These are phyloP conservation scores for Sutorius australiensis DNA, from an alignment of 768 basidiomycete genomes.

Conservation along the genomic window DNA sequence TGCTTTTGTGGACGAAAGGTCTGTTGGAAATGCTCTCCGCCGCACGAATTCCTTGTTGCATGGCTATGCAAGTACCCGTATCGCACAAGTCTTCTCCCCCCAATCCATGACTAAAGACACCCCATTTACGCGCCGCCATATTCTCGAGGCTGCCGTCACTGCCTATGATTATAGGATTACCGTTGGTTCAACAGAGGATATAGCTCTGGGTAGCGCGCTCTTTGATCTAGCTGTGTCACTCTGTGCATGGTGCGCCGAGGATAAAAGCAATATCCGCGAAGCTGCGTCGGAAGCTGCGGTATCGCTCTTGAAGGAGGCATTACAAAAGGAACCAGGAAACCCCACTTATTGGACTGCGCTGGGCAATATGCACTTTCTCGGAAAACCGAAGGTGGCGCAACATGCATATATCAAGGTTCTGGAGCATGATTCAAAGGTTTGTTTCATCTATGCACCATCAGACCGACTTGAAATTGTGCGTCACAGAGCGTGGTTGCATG, in stretches of 20 bases:
- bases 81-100: slow-evolving; percentile 39
- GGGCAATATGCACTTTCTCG: slow-evolving; percentile 65
- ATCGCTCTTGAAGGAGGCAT: slow-evolving; percentile 61
- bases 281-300: slow-evolving; percentile 41
- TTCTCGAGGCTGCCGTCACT: slow-evolving; percentile 50
- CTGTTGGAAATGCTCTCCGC: slow-evolving; percentile 34
- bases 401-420: slow-evolving; percentile 89
- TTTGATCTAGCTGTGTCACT: slow-evolving; percentile 72
- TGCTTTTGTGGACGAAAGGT: slow-evolving; percentile 43
- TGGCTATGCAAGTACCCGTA: slow-evolving; percentile 37
- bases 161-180: slow-evolving; percentile 61
- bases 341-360: slow-evolving; percentile 79
- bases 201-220: slow-evolving; percentile 54
- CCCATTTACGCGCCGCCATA: slow-evolving; percentile 32
- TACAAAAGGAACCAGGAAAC: slow-evolving; percentile 70
- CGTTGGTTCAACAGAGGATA: slow-evolving; percentile 50
- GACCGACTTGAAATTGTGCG: background rate
- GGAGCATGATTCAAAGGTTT: slow-evolving; percentile 80
- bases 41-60: slow-evolving; percentile 38
- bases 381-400: slow-evolving; percentile 72
- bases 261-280: slow-evolving; percentile 16
- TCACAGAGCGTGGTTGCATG: slow-evolving; percentile 68
- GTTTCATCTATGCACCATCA: slow-evolving; percentile 10
- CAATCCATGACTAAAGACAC: slow-evolving; percentile 24
- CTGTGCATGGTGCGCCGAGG: slow-evolving; percentile 42